A percentile compares a stretch with the other conserved stretches of the same genome.
Evolutionary conservation across 345 rosid species (phyloP).

Genomic region (Salix udensis): DNA sequence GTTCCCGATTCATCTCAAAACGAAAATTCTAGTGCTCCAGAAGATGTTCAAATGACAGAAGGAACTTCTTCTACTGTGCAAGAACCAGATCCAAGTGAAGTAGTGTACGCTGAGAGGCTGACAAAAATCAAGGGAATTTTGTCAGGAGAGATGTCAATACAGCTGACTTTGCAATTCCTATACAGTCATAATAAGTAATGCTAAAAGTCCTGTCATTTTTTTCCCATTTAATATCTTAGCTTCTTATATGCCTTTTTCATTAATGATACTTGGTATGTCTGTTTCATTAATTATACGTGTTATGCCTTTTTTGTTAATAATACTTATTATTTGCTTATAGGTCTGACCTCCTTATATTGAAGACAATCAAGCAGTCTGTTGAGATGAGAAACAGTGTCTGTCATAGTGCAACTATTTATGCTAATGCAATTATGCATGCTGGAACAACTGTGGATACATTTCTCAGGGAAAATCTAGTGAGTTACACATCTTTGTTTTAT

Average conservation of each 20-base stretch:
- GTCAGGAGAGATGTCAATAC: conserved; percentile 94
- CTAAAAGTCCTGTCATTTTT: conserved; percentile 1
- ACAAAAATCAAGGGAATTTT: conserved; percentile 80
- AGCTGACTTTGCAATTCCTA: conserved; percentile 84
- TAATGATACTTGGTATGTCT: neutral
- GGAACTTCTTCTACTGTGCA: conserved; percentile 43
- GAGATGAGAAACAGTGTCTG: conserved; percentile 99
- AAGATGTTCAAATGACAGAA: conserved; percentile 83
- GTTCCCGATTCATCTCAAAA: conserved; percentile 45
- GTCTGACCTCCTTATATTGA: conserved; percentile 88
- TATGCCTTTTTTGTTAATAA: neutral
- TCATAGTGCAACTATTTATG: conserved; percentile 96
- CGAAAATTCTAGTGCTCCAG: conserved; percentile 49
- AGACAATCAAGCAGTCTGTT: conserved; percentile 95
- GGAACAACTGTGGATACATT: conserved; percentile 99
- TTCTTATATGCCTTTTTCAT: neutral
- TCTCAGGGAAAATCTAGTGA: conserved; percentile 93
- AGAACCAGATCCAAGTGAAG: conserved; percentile 61
- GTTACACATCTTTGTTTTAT: conserved; percentile 1
- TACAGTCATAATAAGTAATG: conserved; percentile 92
- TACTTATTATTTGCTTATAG: conserved; percentile 38
- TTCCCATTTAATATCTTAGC: neutral
- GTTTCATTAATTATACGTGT: no score
- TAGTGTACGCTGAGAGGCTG: conserved; percentile 71
- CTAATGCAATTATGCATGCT: conserved; percentile 99